Evolutionary conservation across 2,329 filamentous ascomycete genomes (phyloP).

Genomic region (Aspergillus viridinutans): DNA sequence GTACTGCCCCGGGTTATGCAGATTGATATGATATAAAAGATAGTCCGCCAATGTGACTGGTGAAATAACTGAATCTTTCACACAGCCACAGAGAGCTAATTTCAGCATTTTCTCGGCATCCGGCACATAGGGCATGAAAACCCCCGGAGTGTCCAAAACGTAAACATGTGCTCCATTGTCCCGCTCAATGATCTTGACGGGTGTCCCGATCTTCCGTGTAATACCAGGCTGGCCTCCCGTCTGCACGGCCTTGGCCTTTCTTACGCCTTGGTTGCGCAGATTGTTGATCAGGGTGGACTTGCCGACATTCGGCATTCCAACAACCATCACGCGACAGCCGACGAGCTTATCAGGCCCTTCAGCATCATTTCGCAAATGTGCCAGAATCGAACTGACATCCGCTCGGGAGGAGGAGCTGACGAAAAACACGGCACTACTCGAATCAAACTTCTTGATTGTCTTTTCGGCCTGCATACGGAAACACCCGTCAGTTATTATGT

Average conservation of each 20-base stretch:
- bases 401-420: constrained; percentile 28
- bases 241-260: constrained; percentile 64
- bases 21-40: constrained; percentile 79
- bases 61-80: constrained; percentile 82
- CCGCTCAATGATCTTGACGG: constrained; percentile 72
- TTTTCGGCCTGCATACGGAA: constrained; percentile 25
- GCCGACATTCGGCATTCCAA: constrained; percentile 97
- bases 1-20: constrained; percentile 60
- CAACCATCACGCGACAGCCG: constrained; percentile 78
- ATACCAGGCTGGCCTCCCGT: constrained; percentile 87
- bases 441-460: constrained; percentile 31
- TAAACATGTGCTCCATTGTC: constrained; percentile 63
- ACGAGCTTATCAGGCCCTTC: constrained; percentile 53
- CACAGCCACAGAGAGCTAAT: constrained; percentile 82
- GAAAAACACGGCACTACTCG: constrained; percentile 33
- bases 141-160: constrained; percentile 85
- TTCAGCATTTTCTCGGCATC: constrained; percentile 89
- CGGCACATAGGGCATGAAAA: constrained; percentile 88
- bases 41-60: constrained; percentile 82
- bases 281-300: constrained; percentile 94
- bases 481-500: neutral
- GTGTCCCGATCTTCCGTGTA: constrained; percentile 76
- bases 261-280: constrained; percentile 66
- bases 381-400: constrained; percentile 30
- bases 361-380: constrained; percentile 28